Percentiles rank a stretch among this genome's conserved stretches.
These are phyloP conservation scores for Chalaropsis thielavioides DNA, from an alignment of 2,329 filamentous ascomycete genomes.

Conservation along the genomic window DNA sequence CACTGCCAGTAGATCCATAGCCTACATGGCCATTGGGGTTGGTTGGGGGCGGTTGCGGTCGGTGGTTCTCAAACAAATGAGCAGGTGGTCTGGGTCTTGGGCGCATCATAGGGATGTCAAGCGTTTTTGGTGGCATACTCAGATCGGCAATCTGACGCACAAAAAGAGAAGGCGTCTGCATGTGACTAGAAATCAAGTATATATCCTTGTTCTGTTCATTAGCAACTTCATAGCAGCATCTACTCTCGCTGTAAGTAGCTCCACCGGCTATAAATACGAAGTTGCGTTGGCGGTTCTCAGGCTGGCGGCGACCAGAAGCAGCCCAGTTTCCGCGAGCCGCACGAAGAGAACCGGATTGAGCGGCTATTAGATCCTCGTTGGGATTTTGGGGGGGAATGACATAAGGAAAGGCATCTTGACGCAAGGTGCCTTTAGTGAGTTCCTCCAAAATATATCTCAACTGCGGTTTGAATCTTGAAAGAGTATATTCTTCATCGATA, in stretches of 20 bases:
- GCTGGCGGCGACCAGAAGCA: constrained; percentile 55
- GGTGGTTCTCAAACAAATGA: constrained; percentile 60
- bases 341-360: constrained; percentile 60
- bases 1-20: background rate
- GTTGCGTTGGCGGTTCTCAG: constrained; percentile 74
- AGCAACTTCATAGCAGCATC: constrained; percentile 77
- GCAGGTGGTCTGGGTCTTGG: constrained; percentile 70
- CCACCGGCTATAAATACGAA: constrained; percentile 93
- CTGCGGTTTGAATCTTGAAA: constrained; percentile 75
- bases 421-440: constrained; percentile 51
- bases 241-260: constrained; percentile 81
- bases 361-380: constrained; percentile 42
- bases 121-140: constrained; percentile 54
- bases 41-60: constrained; percentile 12
- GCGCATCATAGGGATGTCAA: constrained; percentile 69
- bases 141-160: constrained; percentile 71
- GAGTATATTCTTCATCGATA: constrained; percentile 58
- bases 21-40: constrained; percentile 7
- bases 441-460: constrained; percentile 74
- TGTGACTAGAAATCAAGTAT: constrained; percentile 81
- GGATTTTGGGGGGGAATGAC: constrained; percentile 54
- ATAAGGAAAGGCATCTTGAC: constrained; percentile 54
- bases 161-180: constrained; percentile 76
- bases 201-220: constrained; percentile 60
- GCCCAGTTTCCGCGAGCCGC: constrained; percentile 94